Conservation (phyloP, 345 rosid species). For the Isatis tinctoria region DNA sequence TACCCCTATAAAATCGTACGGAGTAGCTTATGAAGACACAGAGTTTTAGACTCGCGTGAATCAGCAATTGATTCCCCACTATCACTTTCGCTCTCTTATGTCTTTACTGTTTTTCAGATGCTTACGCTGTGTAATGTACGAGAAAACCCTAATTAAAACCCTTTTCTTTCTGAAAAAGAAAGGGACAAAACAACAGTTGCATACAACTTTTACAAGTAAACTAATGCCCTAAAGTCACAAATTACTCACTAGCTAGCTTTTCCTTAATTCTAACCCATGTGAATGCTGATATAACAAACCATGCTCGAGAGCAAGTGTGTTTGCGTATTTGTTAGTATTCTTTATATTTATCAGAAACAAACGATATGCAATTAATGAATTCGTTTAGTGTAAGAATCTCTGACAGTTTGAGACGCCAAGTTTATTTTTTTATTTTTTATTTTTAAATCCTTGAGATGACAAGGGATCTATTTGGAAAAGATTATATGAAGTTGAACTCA, state of each 20-base stretch:
- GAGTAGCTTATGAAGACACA: slow-evolving; percentile 33
- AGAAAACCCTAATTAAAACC: slow-evolving; percentile 15
- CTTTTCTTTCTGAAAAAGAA: slow-evolving; percentile 22
- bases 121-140: slow-evolving; percentile 21
- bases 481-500: too few relatives aligned
- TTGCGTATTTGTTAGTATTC: neutral
- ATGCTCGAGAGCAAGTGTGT: neutral
- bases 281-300: slow-evolving; percentile 1
- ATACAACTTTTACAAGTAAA: slow-evolving; percentile 24
- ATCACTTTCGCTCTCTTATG: slow-evolving; percentile 7
- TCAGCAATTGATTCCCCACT: slow-evolving; percentile 39
- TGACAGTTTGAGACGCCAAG: neutral
- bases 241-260: slow-evolving; percentile 23
- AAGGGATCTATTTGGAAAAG: too few relatives aligned
- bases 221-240: slow-evolving; percentile 21
- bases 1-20: slow-evolving; percentile 30
- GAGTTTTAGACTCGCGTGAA: slow-evolving; percentile 15
- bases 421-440: neutral
- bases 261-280: slow-evolving; percentile 28
- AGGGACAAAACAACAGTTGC: slow-evolving; percentile 31
- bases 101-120: slow-evolving; percentile 28
- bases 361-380: neutral
- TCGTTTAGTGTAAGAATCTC: neutral
- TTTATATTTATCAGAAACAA: neutral
- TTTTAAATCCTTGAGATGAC: neutral